Base-by-base conservation (phyloP, 176 grass and related monocot species). In the Saccharum spontaneum region DNA sequence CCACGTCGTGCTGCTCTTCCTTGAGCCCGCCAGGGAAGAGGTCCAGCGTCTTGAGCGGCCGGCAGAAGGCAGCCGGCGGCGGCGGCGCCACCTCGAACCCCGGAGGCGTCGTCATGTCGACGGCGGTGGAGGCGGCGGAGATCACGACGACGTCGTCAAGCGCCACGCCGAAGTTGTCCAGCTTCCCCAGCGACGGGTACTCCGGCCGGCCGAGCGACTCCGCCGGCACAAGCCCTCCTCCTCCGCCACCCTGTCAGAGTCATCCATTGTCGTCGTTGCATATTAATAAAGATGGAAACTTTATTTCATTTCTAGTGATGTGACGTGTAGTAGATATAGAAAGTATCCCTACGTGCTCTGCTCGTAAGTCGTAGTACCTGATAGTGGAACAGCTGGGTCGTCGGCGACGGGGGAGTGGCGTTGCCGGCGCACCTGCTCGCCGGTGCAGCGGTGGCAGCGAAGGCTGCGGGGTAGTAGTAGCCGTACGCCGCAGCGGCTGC, bases 41-140 rank as follows among this genome's bases (percentile, higher is more conserved):
- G 77, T 98, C 97, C 28, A 98, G 93, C 67, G 97, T 98, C 90
- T 92, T 94, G 23, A 92, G 91, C 65, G 91, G 97, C 77, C 82
- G 37, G 85, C 87, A 90, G 80, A 49, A 78, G 10, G 60, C 83
- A 38, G 75, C 72, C 70, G 67, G 2, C 67, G 20, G 40, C 52
- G 71, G 67, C 83, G 73, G n/a, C n/a, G n/a, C 69, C 41, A 28
- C 20, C 22, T 86, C 78, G 63, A 77, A 82, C 14, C 71, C 77
- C 8, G 77, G 63, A 31, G 76, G 20, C 9, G 40, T 8, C 55
- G 10, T 44, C 68, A 22, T 16, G 55, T 38, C 68, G 16, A 23
- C 7, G 34, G 34, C 46, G 3, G 75, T 2, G 67, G 67, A 36
- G 24, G 69, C 39, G 14, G 86, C n/a, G n/a, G n/a, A 65, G 46